These are phyloP conservation scores for Rubus idaeus DNA, from an alignment of 306 rosid species.

Conservation along the genomic window DNA sequence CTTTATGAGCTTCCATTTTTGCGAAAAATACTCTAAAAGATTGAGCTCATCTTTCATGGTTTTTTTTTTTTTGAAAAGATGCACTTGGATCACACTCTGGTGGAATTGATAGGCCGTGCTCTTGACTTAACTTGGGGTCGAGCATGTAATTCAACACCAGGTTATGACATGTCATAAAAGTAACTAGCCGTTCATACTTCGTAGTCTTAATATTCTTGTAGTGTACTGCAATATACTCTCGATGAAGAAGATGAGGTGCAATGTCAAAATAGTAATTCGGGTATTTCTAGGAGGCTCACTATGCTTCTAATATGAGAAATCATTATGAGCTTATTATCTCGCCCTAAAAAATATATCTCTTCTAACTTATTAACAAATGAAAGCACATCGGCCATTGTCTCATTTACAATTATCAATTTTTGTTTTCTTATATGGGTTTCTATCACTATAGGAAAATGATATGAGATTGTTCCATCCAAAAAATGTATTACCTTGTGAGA, in stretches of 20 bases:
- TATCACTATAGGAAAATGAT: neutral
- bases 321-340: neutral
- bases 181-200: neutral
- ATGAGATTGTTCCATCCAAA: neutral
- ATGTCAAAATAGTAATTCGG: no score
- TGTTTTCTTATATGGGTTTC: neutral
- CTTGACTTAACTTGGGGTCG: neutral
- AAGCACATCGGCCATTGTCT: neutral
- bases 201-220: neutral
- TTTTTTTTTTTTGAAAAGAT: no score
- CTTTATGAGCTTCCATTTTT: neutral
- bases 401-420: no score
- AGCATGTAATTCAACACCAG: neutral
- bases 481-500: neutral
- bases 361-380: neutral
- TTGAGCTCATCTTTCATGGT: no score
- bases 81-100: neutral
- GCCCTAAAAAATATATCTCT: neutral
- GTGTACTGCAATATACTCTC: neutral
- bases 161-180: neutral
- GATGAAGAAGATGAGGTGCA: neutral
- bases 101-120: neutral
- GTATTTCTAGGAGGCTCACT: accelerated
- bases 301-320: neutral
- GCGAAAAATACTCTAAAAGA: neutral